Evolutionary conservation across 169 alveolate genomes (phyloP).

Genomic region (Amoebophrya sp.): DNA sequence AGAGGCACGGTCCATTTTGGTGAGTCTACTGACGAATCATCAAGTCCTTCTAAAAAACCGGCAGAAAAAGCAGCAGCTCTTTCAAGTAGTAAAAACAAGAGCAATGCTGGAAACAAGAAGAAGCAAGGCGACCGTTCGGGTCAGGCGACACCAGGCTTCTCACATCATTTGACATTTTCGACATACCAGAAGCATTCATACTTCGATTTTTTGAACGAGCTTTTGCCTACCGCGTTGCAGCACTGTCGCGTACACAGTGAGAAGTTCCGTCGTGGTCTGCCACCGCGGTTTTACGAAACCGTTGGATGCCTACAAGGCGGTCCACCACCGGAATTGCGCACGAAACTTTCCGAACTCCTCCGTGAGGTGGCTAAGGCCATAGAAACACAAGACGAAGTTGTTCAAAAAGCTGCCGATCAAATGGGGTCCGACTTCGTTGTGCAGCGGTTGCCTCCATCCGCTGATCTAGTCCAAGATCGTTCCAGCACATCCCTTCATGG

Average conservation of each 20-base stretch:
- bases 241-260: not conserved
- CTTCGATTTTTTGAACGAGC: slow-evolving; percentile 23
- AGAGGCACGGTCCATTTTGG: slow-evolving; percentile 22
- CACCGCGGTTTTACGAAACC: not conserved
- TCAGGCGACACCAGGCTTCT: too few species aligned
- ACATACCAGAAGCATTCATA: slow-evolving; percentile 22
- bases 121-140: not conserved
- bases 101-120: not conserved
- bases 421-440: slow-evolving; percentile 16
- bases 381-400: not conserved
- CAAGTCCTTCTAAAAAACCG: not conserved
- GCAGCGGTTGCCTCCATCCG: not conserved
- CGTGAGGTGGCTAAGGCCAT: not conserved
- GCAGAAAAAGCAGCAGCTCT: not conserved
- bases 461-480: not conserved
- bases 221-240: slow-evolving; percentile 30
- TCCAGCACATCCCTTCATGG: too few species aligned
- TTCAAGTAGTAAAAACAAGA: not conserved
- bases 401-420: slow-evolving; percentile 9
- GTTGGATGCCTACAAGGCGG: not conserved
- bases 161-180: slow-evolving; percentile 32
- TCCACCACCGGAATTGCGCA: not conserved
- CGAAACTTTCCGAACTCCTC: not conserved
- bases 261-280: slow-evolving; percentile 25
- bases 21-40: not conserved